phyloP scores from a whole-genome alignment of 139 green algal species.

The Chlamydomonas schloesseri region DNA sequence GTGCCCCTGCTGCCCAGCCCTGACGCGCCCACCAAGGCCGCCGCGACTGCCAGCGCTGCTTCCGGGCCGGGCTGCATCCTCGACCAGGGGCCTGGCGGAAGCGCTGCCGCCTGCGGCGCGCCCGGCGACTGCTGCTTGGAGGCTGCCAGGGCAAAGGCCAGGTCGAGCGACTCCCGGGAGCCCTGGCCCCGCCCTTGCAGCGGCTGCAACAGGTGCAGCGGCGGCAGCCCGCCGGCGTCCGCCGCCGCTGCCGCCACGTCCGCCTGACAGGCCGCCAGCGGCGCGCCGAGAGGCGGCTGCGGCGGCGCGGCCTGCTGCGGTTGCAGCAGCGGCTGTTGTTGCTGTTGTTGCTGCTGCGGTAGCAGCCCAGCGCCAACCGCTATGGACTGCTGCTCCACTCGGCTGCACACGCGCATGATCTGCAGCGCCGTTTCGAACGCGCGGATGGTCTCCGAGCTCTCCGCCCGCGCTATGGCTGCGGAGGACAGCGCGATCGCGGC shows the following conservation, averaged over 20 bases:
- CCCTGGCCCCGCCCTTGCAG: no score
- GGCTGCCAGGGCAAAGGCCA: no score
- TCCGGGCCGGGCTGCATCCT: neutral
- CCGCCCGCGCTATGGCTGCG: neutral
- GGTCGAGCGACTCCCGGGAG: no score
- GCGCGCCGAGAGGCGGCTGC: neutral
- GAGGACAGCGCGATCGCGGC: neutral
- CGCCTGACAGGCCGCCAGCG: no score
- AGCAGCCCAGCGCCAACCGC: neutral
- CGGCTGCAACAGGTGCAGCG: neutral
- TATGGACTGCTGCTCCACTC: constrained; percentile 26
- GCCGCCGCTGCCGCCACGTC: no score
- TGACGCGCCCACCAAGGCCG: constrained; percentile 1
- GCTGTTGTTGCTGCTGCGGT: no score
- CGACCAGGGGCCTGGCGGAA: no score
- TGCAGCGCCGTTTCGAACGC: constrained; percentile 35
- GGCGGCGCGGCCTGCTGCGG: neutral
- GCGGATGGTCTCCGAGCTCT: constrained; percentile 13
- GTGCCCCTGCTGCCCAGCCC: neutral
- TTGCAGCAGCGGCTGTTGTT: neutral
- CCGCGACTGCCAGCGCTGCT: constrained; percentile 19
- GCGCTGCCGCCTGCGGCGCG: no score
- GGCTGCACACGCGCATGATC: constrained; percentile 26
- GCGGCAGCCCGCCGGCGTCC: no score
- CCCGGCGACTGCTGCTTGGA: no score